Evolutionary conservation across 805 yeast genomes (phyloP), one percentile per base, ranked within the genome.

Genomic region (Lipomyces lipofer): DNA sequence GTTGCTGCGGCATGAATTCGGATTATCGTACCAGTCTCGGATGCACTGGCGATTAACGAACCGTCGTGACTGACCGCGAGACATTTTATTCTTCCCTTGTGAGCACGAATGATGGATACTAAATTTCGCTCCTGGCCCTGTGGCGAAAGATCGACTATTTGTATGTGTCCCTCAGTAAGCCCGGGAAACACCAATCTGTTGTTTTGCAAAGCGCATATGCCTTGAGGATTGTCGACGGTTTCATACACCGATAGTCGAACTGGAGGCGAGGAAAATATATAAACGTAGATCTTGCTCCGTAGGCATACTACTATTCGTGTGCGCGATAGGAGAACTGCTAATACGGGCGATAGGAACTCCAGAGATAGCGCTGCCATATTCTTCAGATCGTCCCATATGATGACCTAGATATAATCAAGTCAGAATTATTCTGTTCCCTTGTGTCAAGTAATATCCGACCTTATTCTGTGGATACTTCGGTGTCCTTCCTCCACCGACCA

Each of bases 371-470:
- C 85, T 27, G 84, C 83, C 61, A 83, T 83, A 59, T 84, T 79
- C 69, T 88, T 87, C 56, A 88, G 70, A 68, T 92, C 98, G 70
- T 92, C 97, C 96, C 97, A 94, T 15, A 92, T 84, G 32, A 89
- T 78, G 35, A 90, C 79, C 63, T 59, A 36, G 7, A 4, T 4
- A n/a, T 9, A 30, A 43, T n/a, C 19, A 7, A 36, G 47, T 38
- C 3, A 47, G 50, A 29, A 21, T 3, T 4, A n/a, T 13, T 35
- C 21, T 2, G n/a, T 13, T n/a, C 38, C 13, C 13, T 38, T 22
- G 22, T 6, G 38, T 25, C 19, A 28, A n/a, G n/a, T n/a, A n/a
- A n/a, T n/a, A n/a, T n/a, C 58, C 5, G 29, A 60, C 64, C 68
- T 86, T 87, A 71, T 88, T 88, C 62, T 81, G 76, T 0, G 96